Base-by-base conservation (phyloP, 2,329 filamentous ascomycete species). In the Hansfordia pulvinata region DNA sequence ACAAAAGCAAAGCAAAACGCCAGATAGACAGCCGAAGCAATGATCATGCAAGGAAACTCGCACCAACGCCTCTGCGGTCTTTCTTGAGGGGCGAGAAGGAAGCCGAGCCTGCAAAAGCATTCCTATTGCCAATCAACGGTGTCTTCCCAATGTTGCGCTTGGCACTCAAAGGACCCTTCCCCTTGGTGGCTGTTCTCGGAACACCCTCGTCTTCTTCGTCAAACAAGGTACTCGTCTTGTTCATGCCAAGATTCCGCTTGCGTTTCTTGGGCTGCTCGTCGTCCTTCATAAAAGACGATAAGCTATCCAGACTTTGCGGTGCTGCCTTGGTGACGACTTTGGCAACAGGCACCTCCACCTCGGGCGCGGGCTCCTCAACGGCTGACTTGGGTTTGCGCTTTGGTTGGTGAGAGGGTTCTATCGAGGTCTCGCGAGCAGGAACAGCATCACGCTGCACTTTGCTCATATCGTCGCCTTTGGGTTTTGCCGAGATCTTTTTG, bases 71-170 rank as follows among this genome's bases (percentile, higher is more conserved):
- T 33, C 73, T 69, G 31, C 67, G 64, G 26, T 83, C 72, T 44
- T 68, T 67, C 54, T 85, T 85, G 32, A 85, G 52, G 6, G 79
- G 79, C 11, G 78, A 84, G 46, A 85, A 84, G 4, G 60, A 43
- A 11, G 53, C 54, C 9, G 58, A 58, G 18, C 50, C 54, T 9
- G 61, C 59, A 35, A 76, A 69, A 0, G 53, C 65, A 42, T 52
- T 60, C 22, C 54, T 47, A n/a, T 46, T 46, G 17, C 51, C 49
- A 20, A 42, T 53, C 23, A 63, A 47, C 2, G 50, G 52, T 15
- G 51, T 48, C 36, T 56, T 54, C 8, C 37, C 38, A 9, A 30
- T 14, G 12, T 30, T 39, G 32, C 30, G 47, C 33, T 39, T 47
- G 5, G 30, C 37, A 18, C 31, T 33, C 42, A 46, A 52, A 8